phyloP scores from a whole-genome alignment of 73 alveolate species.

The Paraurostyla sp. region DNA sequence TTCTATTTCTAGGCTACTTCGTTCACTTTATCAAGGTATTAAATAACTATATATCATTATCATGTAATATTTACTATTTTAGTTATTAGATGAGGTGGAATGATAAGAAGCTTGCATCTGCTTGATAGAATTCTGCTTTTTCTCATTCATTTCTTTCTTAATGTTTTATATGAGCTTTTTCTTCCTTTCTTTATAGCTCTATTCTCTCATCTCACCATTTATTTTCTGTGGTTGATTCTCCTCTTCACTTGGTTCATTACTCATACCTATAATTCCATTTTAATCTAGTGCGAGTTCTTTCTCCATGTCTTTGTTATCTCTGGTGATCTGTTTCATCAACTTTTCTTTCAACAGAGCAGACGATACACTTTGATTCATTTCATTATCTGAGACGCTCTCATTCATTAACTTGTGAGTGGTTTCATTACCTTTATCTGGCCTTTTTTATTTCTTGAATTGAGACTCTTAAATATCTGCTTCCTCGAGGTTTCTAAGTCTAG shows the following conservation, averaged over 20 bases:
- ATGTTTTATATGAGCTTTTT: conserved; percentile 19
- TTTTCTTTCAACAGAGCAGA: neutral
- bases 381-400: conserved; percentile 37
- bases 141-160: neutral
- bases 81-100: neutral
- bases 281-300: neutral
- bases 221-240: neutral
- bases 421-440: neutral
- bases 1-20: neutral
- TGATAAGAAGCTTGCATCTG: conserved; percentile 6
- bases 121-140: neutral
- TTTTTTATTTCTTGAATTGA: neutral
- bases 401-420: neutral
- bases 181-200: conserved; percentile 40
- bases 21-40: neutral
- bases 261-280: neutral
- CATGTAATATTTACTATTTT: neutral
- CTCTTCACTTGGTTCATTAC: neutral
- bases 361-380: neutral
- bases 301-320: neutral
- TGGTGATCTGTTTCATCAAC: neutral
- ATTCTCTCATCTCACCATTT: conserved; percentile 29
- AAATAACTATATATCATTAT: neutral
- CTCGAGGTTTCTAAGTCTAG: neutral
- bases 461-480: neutral